Evolutionary conservation across 1,139 yeast species (phyloP).

Genomic region (Casaregolazyma suthepensis): DNA sequence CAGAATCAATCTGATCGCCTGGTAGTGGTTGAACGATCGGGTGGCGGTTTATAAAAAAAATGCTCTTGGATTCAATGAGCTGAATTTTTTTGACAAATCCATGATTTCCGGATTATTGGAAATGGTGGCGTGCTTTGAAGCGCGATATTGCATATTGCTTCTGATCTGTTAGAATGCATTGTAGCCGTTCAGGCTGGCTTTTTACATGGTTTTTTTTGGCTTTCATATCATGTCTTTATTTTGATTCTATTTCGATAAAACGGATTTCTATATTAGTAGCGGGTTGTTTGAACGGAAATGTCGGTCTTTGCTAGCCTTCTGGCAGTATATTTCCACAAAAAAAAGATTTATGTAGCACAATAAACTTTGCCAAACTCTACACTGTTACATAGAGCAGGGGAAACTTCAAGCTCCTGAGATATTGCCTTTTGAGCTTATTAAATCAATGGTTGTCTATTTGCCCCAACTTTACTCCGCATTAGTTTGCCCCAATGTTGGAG

Average conservation of each 20-base stretch:
- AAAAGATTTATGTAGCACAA: neutral
- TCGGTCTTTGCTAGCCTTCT: neutral
- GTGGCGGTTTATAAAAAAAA: conserved; percentile 20
- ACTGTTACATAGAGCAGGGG: neutral
- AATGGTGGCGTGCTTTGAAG: neutral
- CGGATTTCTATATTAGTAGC: neutral
- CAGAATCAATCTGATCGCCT: conserved; percentile 20
- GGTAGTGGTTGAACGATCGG: conserved; percentile 26
- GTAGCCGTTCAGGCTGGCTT: neutral
- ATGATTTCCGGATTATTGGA: neutral
- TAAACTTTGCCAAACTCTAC: neutral
- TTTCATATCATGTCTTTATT: neutral
- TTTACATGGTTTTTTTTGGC: neutral
- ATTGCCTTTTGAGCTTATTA: neutral
- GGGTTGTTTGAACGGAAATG: neutral
- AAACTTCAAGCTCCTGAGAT: neutral
- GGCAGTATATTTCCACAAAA: neutral
- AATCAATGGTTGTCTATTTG: neutral
- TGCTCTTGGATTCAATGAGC: neutral
- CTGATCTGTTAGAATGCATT: neutral
- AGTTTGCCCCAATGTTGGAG: neutral
- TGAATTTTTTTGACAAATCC: neutral
- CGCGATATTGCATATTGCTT: neutral
- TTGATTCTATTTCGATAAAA: neutral
- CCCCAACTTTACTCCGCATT: neutral